Percentiles rank a stretch among this genome's conserved stretches.
Conservation (phyloP, 768 basidiomycete genomes). For the Trichaptum fuscoviolaceum region DNA sequence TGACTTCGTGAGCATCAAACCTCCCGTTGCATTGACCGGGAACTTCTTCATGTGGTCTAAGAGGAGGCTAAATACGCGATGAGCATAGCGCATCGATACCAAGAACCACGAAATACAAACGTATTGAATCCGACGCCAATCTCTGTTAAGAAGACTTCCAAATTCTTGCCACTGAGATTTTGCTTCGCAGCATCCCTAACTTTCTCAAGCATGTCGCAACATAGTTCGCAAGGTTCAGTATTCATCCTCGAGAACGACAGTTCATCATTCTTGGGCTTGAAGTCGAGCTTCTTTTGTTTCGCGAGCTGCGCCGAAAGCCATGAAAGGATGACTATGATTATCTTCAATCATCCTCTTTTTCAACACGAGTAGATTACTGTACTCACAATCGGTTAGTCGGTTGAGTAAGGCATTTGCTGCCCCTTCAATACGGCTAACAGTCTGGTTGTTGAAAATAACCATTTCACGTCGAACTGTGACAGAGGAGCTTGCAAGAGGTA, state of each 20-base stretch:
- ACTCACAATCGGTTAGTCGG: slow-evolving; percentile 74
- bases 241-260: slow-evolving; percentile 90
- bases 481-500: slow-evolving; percentile 80
- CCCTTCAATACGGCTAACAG: slow-evolving; percentile 79
- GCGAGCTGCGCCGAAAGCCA: slow-evolving; percentile 74
- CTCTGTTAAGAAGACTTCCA: slow-evolving; percentile 88
- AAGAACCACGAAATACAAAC: slow-evolving; percentile 29
- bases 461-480: slow-evolving; percentile 90
- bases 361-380: not conserved
- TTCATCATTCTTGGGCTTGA: slow-evolving; percentile 96
- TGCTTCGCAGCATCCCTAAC: slow-evolving; percentile 71
- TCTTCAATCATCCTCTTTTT: not conserved
- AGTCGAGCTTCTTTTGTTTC: slow-evolving; percentile 94
- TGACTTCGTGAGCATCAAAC: slow-evolving; percentile 96
- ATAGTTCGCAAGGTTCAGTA: slow-evolving; percentile 85
- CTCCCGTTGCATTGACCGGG: slow-evolving; percentile 94
- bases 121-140: slow-evolving; percentile 93
- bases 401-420: slow-evolving; percentile 77
- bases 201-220: slow-evolving; percentile 81
- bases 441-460: slow-evolving; percentile 86
- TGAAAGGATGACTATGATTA: slow-evolving; percentile 52
- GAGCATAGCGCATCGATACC: slow-evolving; percentile 4
- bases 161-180: slow-evolving; percentile 86
- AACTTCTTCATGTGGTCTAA: slow-evolving; percentile 95
- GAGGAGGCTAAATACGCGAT: slow-evolving; percentile 52